A percentile compares a stretch with the other conserved stretches of the same genome.
Conservation (phyloP, 257 asterid species). For the Solanum sparsipilum region DNA sequence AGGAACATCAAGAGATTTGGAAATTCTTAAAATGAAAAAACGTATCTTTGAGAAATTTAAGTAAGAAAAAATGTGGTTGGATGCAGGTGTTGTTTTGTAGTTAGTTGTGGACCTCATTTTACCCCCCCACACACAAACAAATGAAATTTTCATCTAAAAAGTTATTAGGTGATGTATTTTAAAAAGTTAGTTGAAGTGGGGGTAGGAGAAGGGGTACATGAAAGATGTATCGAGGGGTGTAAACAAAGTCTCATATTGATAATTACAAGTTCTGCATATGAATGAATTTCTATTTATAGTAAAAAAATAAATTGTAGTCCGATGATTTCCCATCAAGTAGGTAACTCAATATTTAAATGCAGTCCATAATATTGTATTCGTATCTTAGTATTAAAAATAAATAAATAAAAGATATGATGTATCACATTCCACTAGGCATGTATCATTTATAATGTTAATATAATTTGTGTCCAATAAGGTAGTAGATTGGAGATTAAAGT, state of each 20-base stretch:
- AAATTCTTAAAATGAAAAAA: background rate
- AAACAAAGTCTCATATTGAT: too few relatives aligned
- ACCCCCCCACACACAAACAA: background rate
- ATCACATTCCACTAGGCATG: background rate
- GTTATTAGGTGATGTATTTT: background rate
- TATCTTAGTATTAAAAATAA: background rate
- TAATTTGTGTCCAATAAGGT: background rate
- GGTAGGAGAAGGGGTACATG: background rate
- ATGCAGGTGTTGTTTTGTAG: background rate
- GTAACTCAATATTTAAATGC: background rate
- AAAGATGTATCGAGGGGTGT: background rate
- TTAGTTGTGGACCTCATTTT: background rate
- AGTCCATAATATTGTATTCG: background rate
- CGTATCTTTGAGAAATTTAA: background rate
- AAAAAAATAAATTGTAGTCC: background rate
- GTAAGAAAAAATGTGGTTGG: background rate
- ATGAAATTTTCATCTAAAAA: background rate
- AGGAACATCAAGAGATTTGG: background rate
- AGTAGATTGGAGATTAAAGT: background rate
- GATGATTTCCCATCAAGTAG: background rate
- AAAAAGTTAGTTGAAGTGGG: background rate
- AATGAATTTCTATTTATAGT: background rate
- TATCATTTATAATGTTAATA: background rate
- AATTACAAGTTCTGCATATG: background rate
- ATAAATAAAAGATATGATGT: background rate